Evolutionary conservation across 371 early-diverging fungal species (phyloP), one percentile per base, ranked within the genome.

Genomic region (Actinomortierella ambigua): DNA sequence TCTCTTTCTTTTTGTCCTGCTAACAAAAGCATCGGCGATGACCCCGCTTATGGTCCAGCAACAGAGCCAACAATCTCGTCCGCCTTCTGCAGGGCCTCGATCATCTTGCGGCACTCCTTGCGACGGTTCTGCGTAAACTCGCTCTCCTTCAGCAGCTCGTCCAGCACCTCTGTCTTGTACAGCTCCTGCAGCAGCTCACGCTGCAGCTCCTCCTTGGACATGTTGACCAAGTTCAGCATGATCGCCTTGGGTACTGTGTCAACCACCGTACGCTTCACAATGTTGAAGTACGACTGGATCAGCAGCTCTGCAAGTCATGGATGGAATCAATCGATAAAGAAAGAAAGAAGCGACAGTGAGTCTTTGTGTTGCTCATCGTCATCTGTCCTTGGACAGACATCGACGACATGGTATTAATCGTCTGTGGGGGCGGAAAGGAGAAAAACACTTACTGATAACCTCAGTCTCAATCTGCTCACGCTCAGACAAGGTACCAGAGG

Each of bases 181-280:
- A 99, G 81, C 77, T 99, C 99, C 53, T 92, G 82, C 23, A 99
- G 85, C 22, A 99, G 84, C 76, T 95, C 96, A 29, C 95, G 85
- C 79, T 99, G 99, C 53, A 99, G 85, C 49, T 93, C 91, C 44
- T 96, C 94, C 81, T 95, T 96, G 34, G 97, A 84, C 61, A 86
- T 86, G 52, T 80, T 83, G 2, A 99, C 99, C 39, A 99, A 84
- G 78, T 98, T 98, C 28, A 94, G 85, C 98, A 99, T 98, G 63
- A 99, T 94, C 7, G 99, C 96, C 76, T 99, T 99, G 49, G 99
- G 99, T 1, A 99, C 95, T 82, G 98, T 92, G 76, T 99, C 99
- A 47, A 96, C 87, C 59, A 97, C 89, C 3, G 97, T 99, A 55
- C 97, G 91, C 84, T 99, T 99, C 54, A 98, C 96, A 77, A 99